Conservation (phyloP, 805 yeast species). For the Suhomyces xylopsoci region DNA sequence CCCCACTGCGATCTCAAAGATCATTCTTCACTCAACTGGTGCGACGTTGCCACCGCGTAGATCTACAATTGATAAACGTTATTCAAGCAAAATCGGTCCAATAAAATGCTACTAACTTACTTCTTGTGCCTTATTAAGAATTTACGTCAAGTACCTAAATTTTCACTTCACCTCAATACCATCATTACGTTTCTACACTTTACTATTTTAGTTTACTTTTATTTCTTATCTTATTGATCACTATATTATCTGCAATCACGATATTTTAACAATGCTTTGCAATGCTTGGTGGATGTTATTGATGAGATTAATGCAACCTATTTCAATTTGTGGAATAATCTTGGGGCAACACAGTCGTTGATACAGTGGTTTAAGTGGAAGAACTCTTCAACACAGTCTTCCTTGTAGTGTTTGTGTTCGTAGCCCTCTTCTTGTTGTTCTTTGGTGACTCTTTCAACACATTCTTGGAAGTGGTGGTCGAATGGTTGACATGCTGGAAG, state of each 20-base stretch:
- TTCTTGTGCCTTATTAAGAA: no score
- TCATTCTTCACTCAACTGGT: neutral
- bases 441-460: constrained; percentile 91
- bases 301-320: constrained; percentile 26
- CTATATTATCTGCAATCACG: neutral
- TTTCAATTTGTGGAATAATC: constrained; percentile 80
- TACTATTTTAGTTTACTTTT: neutral
- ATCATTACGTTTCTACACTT: neutral
- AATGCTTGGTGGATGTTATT: neutral
- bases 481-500: constrained; percentile 65
- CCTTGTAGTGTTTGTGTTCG: constrained; percentile 77
- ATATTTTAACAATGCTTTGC: neutral
- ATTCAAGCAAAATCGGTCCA: no score
- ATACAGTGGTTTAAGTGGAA: constrained; percentile 95
- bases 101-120: no score
- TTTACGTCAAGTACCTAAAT: no score
- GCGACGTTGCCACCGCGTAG: neutral
- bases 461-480: constrained; percentile 89
- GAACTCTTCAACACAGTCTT: constrained; percentile 97
- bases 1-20: neutral
- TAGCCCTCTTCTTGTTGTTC: constrained; percentile 83
- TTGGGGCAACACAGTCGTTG: constrained; percentile 89
- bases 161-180: no score
- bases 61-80: neutral
- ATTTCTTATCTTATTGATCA: neutral